These are phyloP conservation scores for Bolboschoenus planiculmis DNA, from an alignment of 176 grass and related monocot species.

Conservation along the genomic window DNA sequence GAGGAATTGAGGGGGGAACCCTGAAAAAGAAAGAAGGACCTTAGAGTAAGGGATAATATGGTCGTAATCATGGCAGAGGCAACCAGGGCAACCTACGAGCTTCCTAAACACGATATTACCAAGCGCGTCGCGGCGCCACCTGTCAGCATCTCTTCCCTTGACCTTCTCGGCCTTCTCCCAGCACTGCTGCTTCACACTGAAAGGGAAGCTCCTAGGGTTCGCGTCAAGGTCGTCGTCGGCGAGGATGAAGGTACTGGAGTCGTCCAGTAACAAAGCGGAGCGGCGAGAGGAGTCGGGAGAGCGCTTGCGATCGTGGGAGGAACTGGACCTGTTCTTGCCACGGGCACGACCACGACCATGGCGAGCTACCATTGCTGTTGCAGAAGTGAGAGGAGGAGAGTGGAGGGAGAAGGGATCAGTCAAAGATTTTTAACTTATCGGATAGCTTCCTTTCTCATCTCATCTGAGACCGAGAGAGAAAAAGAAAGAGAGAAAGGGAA, in stretches of 20 bases:
- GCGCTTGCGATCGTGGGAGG: slow-evolving; percentile 6
- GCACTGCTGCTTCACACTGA: slow-evolving; percentile 85
- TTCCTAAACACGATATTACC: slow-evolving; percentile 90
- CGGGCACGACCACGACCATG: background rate
- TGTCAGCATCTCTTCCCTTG: slow-evolving; percentile 56
- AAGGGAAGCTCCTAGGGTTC: slow-evolving; percentile 77
- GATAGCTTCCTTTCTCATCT: too few species aligned
- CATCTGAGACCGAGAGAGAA: too few species aligned
- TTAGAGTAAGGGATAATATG: slow-evolving; percentile 92
- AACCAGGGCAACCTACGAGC: slow-evolving; percentile 89
- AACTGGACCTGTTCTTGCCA: background rate
- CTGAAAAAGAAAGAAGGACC: slow-evolving; percentile 22
- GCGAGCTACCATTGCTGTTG: background rate
- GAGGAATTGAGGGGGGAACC: background rate
- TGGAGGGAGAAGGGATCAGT: background rate
- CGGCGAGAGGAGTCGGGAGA: slow-evolving; percentile 32
- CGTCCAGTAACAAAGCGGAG: slow-evolving; percentile 29
- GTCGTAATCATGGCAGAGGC: slow-evolving; percentile 97
- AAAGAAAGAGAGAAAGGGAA: background rate
- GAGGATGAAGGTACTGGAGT: slow-evolving; percentile 27
- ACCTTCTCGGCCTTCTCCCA: slow-evolving; percentile 92
- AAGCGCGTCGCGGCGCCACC: slow-evolving; percentile 95
- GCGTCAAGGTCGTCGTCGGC: slow-evolving; percentile 13
- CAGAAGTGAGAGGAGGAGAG: background rate
- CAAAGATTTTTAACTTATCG: background rate